phyloP scores from a whole-genome alignment of 2,329 filamentous ascomycete genomes.

The Penicillium sp. region DNA sequence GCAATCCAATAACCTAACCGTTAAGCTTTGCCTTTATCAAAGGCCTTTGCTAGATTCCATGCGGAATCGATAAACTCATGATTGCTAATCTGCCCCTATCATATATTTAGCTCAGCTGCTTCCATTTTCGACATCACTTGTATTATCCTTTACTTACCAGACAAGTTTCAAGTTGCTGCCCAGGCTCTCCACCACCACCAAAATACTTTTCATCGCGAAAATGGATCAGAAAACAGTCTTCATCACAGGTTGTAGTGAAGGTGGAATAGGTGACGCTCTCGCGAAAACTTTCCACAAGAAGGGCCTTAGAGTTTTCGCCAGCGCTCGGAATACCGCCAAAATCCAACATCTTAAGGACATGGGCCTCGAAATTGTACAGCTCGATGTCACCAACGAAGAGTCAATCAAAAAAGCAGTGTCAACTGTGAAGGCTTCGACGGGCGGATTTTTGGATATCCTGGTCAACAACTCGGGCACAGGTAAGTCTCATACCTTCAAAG shows the following conservation, averaged over 20 bases:
- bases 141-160: background rate
- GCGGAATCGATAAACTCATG: background rate
- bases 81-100: background rate
- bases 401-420: constrained; percentile 36
- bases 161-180: background rate
- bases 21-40: constrained; percentile 1
- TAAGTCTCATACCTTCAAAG: background rate
- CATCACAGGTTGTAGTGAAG: constrained; percentile 46
- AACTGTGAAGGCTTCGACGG: constrained; percentile 29
- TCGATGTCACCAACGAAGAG: constrained; percentile 36
- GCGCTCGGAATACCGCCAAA: constrained; percentile 39
- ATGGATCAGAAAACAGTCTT: constrained; percentile 23
- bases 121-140: background rate
- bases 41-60: background rate
- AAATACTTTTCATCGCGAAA: background rate
- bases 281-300: constrained; percentile 39
- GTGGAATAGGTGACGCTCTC: constrained; percentile 46
- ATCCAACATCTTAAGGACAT: constrained; percentile 29
- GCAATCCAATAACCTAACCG: constrained; percentile 3
- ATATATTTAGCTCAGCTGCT: background rate
- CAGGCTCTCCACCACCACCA: background rate
- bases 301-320: constrained; percentile 46
- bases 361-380: constrained; percentile 22
- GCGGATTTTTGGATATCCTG: constrained; percentile 42
- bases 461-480: constrained; percentile 50